These are phyloP conservation scores for Beauveria sp. DNA, from an alignment of 2,329 filamentous ascomycete species.

Conservation along the genomic window DNA sequence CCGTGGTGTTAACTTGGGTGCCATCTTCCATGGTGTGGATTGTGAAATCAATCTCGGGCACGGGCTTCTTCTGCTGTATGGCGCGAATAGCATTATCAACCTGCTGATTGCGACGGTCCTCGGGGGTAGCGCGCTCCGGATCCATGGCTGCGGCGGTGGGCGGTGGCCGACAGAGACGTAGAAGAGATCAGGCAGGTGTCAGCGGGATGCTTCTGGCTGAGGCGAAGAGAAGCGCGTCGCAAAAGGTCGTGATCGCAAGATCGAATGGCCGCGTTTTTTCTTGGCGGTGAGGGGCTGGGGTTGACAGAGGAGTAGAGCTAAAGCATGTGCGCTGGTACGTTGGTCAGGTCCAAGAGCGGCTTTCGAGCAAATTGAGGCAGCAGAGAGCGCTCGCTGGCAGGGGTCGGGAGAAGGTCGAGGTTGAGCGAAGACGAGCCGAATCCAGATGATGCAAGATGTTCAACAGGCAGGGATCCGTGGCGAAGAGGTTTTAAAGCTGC, in stretches of 20 bases:
- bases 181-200: background rate
- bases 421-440: background rate
- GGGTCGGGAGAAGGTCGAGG: background rate
- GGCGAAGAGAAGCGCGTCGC: background rate
- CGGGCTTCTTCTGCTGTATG: constrained; percentile 87
- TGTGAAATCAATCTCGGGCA: constrained; percentile 97
- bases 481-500: background rate
- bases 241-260: background rate
- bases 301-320: background rate
- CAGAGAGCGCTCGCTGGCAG: background rate
- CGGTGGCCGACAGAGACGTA: background rate
- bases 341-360: background rate
- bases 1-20: constrained; percentile 85
- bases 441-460: background rate
- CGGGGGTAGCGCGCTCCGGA: constrained; percentile 31
- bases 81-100: constrained; percentile 89
- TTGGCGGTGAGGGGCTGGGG: constrained; percentile 7
- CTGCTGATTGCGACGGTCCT: constrained; percentile 48
- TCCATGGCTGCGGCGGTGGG: constrained; percentile 36
- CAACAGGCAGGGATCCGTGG: background rate
- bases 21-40: constrained; percentile 98
- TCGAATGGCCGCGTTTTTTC: background rate
- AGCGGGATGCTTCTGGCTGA: background rate
- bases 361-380: background rate
- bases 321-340: background rate